A percentile compares a stretch with the other conserved stretches of the same genome.
Evolutionary conservation across 179 eudicot species (phyloP).

Genomic region (Beta lomatogona): DNA sequence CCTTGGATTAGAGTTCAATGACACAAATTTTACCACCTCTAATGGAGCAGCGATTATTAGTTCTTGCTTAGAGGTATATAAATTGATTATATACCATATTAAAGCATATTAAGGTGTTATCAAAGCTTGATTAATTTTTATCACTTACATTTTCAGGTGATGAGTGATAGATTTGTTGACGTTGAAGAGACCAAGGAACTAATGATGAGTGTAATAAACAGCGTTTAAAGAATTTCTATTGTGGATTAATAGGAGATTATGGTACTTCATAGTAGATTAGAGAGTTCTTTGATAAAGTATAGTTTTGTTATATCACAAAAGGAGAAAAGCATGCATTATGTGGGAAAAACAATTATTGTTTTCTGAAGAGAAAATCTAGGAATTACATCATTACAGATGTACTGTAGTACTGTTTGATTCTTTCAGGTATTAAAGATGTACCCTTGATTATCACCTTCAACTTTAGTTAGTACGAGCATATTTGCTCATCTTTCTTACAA

Average conservation of each 20-base stretch:
- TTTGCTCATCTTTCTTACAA: no score
- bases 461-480: neutral
- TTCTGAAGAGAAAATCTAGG: conserved; percentile 13
- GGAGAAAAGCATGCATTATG: neutral
- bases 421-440: neutral
- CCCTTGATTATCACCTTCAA: neutral
- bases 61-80: conserved; percentile 58
- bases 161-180: conserved; percentile 33
- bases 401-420: neutral
- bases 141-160: conserved; percentile 31
- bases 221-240: conserved; percentile 21
- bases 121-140: neutral
- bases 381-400: conserved; percentile 4
- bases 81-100: neutral
- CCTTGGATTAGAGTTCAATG: conserved; percentile 58
- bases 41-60: conserved; percentile 66
- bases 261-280: neutral
- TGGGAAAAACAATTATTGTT: no score
- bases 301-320: neutral
- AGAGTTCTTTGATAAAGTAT: neutral
- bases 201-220: conserved; percentile 39
- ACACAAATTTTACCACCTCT: conserved; percentile 54
- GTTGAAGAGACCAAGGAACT: conserved; percentile 46
- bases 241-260: neutral
- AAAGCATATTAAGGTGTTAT: neutral